Base-by-base conservation (phyloP, 306 rosid species). In the Lotus japonicus region DNA sequence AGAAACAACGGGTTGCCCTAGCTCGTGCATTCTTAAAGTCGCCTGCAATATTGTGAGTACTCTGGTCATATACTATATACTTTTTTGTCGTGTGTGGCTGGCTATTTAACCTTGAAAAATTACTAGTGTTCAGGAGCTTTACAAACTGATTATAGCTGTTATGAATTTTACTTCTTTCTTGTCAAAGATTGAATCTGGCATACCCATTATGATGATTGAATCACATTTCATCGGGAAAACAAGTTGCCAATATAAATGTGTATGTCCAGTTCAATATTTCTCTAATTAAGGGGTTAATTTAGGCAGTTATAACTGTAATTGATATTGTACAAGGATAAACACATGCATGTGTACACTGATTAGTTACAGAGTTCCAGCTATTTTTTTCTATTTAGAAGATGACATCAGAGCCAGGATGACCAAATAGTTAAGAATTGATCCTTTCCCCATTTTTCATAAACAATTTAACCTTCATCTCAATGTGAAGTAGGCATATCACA, bases 11-110 rank as follows among this genome's bases (percentile, higher is more conserved):
- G 42, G 97, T 94, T 82, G 96, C 97, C 55, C 79, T 94, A 49
- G 98, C 98, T 77, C 97, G 97, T 57, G 86, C 98, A 7, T 94
- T 94, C 85, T 74, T 94, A 76, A 94, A 94, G 82, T 90, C 98
- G 12, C 96, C 98, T 58, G 81, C 95, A 66, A 90, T 94, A 74
- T 69, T 94, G 98, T 94, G 84, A 84, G 82, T 73, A 45, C 61
- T 50, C 79, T 58, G 57, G 42, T 71, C 35, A 79, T 62, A 62
- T 17, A 57, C 41, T 53, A 13, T 46, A 55, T 7, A 16, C 39
- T 62, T 11, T 57, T 61, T 66, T 28, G n/a, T n/a, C n/a, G n/a
- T n/a, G 51, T 64, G 18, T 28, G 35, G 54, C 21, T 50, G 15
- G 51, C 17, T 26, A 31, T 21, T 7, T 60, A 59, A 75, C 51